These are phyloP conservation scores for Clavariopsis aquatica DNA, from an alignment of 495 filamentous ascomycete species.

Conservation along the genomic window DNA sequence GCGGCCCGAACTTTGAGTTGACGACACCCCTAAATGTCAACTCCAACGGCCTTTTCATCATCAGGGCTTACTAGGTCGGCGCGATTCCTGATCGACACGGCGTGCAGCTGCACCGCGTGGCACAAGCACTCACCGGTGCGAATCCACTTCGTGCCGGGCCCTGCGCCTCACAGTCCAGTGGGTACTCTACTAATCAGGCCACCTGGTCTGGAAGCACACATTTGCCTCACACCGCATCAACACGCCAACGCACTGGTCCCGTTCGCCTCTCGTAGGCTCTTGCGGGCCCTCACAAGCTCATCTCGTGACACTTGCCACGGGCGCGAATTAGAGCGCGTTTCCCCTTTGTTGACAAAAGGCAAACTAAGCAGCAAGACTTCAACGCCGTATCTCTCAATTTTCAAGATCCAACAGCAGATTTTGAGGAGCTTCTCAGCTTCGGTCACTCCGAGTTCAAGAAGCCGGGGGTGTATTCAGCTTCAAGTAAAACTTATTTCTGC, in stretches of 20 bases:
- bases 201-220: neutral
- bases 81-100: neutral
- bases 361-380: no score
- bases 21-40: neutral
- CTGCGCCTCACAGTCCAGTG: neutral
- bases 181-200: neutral
- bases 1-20: constrained; percentile 4
- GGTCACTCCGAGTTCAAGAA: neutral
- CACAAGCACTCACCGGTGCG: neutral
- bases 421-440: neutral
- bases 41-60: neutral
- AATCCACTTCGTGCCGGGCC: no score
- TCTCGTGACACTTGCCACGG: no score
- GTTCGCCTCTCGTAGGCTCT: neutral
- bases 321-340: no score
- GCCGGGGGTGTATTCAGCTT: neutral
- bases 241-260: neutral
- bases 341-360: no score
- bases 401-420: neutral
- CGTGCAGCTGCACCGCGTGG: neutral
- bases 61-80: neutral
- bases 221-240: neutral
- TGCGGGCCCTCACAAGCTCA: no score
- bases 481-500: neutral
- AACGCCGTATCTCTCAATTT: no score